phyloP scores from a whole-genome alignment of 148 eudicot species.

The Chenopodium formosanum region DNA sequence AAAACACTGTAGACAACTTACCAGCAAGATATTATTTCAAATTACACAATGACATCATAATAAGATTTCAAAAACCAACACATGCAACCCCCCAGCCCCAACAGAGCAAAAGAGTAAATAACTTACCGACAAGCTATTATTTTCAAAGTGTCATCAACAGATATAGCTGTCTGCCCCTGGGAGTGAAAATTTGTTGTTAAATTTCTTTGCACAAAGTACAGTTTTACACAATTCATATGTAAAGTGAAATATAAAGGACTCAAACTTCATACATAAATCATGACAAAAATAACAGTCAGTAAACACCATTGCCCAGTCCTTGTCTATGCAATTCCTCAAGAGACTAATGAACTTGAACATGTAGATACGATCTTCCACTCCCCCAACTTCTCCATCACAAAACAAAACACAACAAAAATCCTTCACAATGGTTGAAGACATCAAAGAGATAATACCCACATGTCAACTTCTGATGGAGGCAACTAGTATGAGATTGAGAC shows the following conservation, averaged over 20 bases:
- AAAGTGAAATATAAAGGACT: not conserved
- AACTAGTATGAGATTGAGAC: not conserved
- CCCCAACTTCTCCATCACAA: not conserved
- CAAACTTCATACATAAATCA: not conserved
- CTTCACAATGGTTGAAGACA: not conserved
- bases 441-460: not conserved
- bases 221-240: not conserved
- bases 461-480: no score
- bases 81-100: not conserved
- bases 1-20: not conserved
- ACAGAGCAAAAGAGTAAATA: conserved; percentile 13
- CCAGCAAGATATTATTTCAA: no score
- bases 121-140: conserved; percentile 68
- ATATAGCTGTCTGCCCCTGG: conserved; percentile 71
- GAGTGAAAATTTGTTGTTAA: conserved; percentile 21
- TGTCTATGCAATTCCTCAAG: not conserved
- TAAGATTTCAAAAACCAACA: not conserved
- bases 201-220: not conserved
- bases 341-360: not conserved
- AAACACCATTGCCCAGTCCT: not conserved
- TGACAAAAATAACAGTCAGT: not conserved
- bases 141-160: conserved; percentile 79
- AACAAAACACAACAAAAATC: not conserved
- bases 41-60: no score
- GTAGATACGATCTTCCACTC: not conserved